phyloP scores from a whole-genome alignment of 805 yeast genomes.

The Metschnikowia arizonensis region DNA sequence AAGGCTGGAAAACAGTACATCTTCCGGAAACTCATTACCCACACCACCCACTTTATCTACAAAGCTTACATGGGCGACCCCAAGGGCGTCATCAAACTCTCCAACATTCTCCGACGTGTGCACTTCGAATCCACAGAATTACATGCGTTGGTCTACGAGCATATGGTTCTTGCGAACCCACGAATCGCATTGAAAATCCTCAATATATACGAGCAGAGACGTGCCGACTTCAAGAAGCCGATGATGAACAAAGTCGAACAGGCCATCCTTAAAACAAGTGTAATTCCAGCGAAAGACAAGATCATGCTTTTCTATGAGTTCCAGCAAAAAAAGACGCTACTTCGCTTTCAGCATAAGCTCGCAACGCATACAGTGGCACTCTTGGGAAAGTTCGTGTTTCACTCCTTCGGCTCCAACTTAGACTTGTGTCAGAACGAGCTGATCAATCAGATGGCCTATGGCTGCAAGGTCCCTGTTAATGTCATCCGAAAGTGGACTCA shows the following conservation, averaged over 20 bases:
- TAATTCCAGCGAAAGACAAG: constrained; percentile 16
- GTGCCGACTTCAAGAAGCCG: constrained; percentile 18
- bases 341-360: constrained; percentile 20
- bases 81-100: constrained; percentile 19
- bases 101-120: constrained; percentile 19
- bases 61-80: constrained; percentile 8
- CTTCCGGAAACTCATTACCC: constrained; percentile 18
- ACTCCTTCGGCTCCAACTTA: constrained; percentile 10
- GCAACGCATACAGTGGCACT: constrained; percentile 10
- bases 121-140: constrained; percentile 12
- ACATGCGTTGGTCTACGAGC: constrained; percentile 21
- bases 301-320: constrained; percentile 20
- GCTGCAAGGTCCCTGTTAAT: constrained; percentile 9
- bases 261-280: constrained; percentile 26
- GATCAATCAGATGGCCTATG: constrained; percentile 8
- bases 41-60: constrained; percentile 20
- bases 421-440: constrained; percentile 16
- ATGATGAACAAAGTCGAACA: constrained; percentile 22
- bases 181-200: constrained; percentile 23
- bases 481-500: constrained; percentile 30
- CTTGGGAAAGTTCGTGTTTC: constrained; percentile 14
- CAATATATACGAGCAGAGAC: constrained; percentile 19
- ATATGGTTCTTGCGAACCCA: constrained; percentile 29
- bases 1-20: constrained; percentile 19
- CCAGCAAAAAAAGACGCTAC: constrained; percentile 13